Base-by-base conservation (phyloP, 2,329 filamentous ascomycete genomes). In the Stagonosporopsis vannaccii region DNA sequence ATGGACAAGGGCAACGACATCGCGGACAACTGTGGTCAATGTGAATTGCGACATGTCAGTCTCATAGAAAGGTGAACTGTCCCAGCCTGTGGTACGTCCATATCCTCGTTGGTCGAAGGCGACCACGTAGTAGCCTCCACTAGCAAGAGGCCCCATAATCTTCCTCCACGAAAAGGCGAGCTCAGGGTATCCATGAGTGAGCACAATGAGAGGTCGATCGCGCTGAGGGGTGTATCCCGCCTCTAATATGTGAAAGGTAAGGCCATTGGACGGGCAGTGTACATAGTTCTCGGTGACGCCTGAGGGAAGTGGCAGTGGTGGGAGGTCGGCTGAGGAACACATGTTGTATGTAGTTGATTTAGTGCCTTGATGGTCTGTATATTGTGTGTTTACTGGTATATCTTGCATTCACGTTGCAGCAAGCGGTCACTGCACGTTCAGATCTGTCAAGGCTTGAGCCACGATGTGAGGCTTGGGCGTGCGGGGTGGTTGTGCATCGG, bases 91-190 rank as follows among this genome's bases (percentile, higher is more conserved):
- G 0, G 87, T 90, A 23, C 87, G 81, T 11, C 88, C 88, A 61
- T 88, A 90, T 7, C 87, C 88, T 44, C 88, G 82, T 65, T 88
- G 86, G 65, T 91, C 88, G 32, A 85, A 84, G 1, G 88, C 87
- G 2, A 90, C 84, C 49, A 87, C 86, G 67, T 87, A 82, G 73
- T 86, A 90, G 25, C 87, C 87, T 6, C 81, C 78, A 0, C 75
- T 72, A 5, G 87, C 84, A n/a, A 91, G 77, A 0, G 77, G 69
- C 6, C 82, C 81, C 65, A 90, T 80, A 32, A 89, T 75, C 52
- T 86, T 85, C 47, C 87, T 84, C 87, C 87, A 90, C 42, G 87
- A 89, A 70, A 83, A 90, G 25, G 88, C 86, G 2, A 90, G 78
- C 67, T 90, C 87, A 1, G 88, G 88, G 60, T 85, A 90, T 33